phyloP scores from a whole-genome alignment of 306 rosid species.

The Gynostemma pentaphyllum region DNA sequence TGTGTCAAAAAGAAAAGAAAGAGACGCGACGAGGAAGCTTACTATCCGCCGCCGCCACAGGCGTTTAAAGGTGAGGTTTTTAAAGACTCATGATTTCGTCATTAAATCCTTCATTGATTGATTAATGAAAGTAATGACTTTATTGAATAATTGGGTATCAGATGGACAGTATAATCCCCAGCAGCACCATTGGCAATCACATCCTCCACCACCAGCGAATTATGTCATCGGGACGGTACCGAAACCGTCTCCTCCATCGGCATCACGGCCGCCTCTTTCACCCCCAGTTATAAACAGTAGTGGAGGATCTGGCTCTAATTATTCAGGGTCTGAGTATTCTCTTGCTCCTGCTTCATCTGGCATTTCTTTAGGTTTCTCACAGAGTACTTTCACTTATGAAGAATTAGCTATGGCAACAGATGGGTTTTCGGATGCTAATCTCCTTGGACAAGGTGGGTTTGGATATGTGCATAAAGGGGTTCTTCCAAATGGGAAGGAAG shows the following conservation, averaged over 20 bases:
- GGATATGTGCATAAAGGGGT: constrained; percentile 90
- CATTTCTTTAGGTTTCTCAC: constrained; percentile 44
- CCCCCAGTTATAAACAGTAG: constrained; percentile 56
- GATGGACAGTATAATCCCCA: constrained; percentile 54
- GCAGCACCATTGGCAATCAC: constrained; percentile 50
- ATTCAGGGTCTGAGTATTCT: constrained; percentile 59
- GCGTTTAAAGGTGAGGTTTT: constrained; percentile 53
- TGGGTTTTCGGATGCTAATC: constrained; percentile 91
- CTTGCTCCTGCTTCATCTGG: constrained; percentile 69
- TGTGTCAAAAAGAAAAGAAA: constrained; percentile 70
- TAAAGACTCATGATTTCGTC: not conserved
- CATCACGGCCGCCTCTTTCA: constrained; percentile 39
- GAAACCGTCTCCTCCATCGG: constrained; percentile 52
- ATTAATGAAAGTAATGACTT: not conserved
- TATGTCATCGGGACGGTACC: constrained; percentile 27
- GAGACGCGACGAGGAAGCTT: constrained; percentile 38
- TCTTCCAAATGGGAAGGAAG: constrained; percentile 90
- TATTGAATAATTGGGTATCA: constrained; percentile 14
- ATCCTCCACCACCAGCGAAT: constrained; percentile 57
- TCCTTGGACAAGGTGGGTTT: constrained; percentile 95
- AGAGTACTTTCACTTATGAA: constrained; percentile 66
- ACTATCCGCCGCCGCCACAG: constrained; percentile 43
- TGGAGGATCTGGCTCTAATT: constrained; percentile 83
- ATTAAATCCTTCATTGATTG: not conserved
- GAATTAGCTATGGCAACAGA: constrained; percentile 84